Base-by-base conservation (phyloP, 257 asterid genomes). In the Scutellaria baicalensis region DNA sequence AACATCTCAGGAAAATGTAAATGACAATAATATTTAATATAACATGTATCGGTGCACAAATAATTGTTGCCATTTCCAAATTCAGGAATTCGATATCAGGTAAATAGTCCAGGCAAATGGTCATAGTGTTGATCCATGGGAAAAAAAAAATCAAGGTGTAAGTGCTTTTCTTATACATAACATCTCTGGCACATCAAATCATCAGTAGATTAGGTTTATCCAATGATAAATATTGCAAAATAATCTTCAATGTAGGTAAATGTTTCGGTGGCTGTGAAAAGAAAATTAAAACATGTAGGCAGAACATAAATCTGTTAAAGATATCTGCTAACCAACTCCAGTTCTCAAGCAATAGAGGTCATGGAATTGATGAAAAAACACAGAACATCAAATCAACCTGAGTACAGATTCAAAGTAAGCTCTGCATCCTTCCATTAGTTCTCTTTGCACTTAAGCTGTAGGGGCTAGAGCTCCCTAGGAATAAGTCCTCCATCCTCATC, bases 181-280 rank as follows among this genome's bases (percentile, higher is more conserved):
- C 45, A 61, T 12, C 14, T 58, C 43, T 60, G 38, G 77, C 38
- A 16, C 59, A 66, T 40, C 48, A 75, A 63, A 67, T 38, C 33
- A 64, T 52, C 18, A 59, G n/a, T 14, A 20, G 49, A 20, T 44
- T 60, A 51, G 13, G 13, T 27, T 74, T n/a, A 44, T 52, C 36
- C 66, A 13, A 45, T 33, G 8, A 64, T n/a, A 51, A 67, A 40
- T 21, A 40, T 49, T 42, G 5, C 21, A 75, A 68, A 56, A 50
- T 39, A 31, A 64, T 57, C 16, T 31, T 17, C 62, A 64, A 23
- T 23, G 54, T 42, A 50, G 56, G 59, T 67, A 42, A 23, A 51
- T 17, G 16, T 50, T 42, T 7, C 17, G 18, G 44, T 60, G 31
- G 3, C 23, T 33, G 5, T 16, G 42, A 11, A 59, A 60, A 68